Percentiles rank a stretch among this genome's conserved stretches.
Evolutionary conservation across 148 eudicot species (phyloP).

Genomic region (Camellia granthamiana): DNA sequence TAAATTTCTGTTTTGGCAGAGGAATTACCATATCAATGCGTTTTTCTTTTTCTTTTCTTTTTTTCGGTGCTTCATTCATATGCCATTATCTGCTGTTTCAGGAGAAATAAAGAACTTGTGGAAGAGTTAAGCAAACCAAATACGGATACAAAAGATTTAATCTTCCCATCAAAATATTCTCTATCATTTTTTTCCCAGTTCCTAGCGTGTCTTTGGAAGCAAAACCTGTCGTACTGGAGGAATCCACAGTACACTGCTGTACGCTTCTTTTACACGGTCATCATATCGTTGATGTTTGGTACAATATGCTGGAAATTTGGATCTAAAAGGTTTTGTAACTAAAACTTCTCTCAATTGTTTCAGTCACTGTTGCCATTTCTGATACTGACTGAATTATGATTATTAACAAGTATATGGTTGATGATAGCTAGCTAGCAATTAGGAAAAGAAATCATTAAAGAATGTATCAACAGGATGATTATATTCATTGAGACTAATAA

Average conservation of each 20-base stretch:
- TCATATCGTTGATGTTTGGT: slow-evolving; percentile 77
- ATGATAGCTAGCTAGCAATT: not conserved
- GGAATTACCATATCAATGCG: not conserved
- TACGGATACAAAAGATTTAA: slow-evolving; percentile 37
- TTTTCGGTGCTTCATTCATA: not conserved
- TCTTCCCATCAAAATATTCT: slow-evolving; percentile 63
- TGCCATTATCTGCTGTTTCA: slow-evolving; percentile 23
- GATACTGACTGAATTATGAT: not conserved
- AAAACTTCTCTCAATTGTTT: not conserved
- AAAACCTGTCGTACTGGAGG: slow-evolving; percentile 71
- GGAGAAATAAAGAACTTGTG: slow-evolving; percentile 58
- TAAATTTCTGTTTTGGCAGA: not conserved
- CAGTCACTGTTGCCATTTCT: not conserved
- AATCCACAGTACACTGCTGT: slow-evolving; percentile 83
- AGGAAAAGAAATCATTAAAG: not conserved
- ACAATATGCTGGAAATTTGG: slow-evolving; percentile 82
- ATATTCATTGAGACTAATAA: not conserved
- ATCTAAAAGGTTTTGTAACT: slow-evolving; percentile 53
- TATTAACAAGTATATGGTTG: not conserved
- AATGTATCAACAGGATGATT: not conserved
- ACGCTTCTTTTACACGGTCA: slow-evolving; percentile 73
- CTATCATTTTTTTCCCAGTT: slow-evolving; percentile 57
- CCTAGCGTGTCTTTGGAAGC: slow-evolving; percentile 69
- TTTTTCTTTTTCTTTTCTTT: not conserved
- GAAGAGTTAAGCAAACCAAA: slow-evolving; percentile 60